Evolutionary conservation across 2,329 filamentous ascomycete species (phyloP).

Genomic region (Ceratocystis destructans): DNA sequence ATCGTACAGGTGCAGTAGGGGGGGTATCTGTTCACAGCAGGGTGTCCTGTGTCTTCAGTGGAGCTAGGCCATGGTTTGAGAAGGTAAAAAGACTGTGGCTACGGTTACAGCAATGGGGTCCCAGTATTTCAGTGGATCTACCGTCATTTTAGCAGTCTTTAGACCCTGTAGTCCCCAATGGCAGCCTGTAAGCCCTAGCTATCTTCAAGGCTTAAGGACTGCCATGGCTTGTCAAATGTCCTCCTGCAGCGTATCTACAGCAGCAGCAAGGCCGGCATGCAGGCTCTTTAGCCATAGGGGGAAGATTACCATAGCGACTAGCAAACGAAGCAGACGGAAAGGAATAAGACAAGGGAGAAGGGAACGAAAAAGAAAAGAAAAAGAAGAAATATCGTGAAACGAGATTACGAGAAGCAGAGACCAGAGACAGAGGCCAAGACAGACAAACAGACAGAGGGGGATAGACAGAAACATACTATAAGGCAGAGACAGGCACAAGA

Average conservation of each 20-base stretch:
- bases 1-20: not conserved
- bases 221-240: not conserved
- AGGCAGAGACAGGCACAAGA: no score
- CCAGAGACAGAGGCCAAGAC: no score
- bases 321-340: not conserved
- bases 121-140: no score
- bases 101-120: no score
- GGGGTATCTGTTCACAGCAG: not conserved
- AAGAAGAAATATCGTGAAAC: not conserved
- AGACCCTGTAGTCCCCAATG: not conserved
- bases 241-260: constrained; percentile 4
- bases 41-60: not conserved
- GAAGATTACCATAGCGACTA: constrained; percentile 1
- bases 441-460: no score
- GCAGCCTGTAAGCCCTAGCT: not conserved
- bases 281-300: not conserved
- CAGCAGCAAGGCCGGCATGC: not conserved
- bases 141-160: no score
- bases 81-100: no score
- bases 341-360: not conserved
- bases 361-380: not conserved
- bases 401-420: no score
- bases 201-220: not conserved
- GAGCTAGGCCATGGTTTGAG: not conserved
- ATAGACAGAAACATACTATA: no score